These are phyloP conservation scores for Penicillium brasilianum DNA, from an alignment of 2,329 filamentous ascomycete species.

Conservation along the genomic window DNA sequence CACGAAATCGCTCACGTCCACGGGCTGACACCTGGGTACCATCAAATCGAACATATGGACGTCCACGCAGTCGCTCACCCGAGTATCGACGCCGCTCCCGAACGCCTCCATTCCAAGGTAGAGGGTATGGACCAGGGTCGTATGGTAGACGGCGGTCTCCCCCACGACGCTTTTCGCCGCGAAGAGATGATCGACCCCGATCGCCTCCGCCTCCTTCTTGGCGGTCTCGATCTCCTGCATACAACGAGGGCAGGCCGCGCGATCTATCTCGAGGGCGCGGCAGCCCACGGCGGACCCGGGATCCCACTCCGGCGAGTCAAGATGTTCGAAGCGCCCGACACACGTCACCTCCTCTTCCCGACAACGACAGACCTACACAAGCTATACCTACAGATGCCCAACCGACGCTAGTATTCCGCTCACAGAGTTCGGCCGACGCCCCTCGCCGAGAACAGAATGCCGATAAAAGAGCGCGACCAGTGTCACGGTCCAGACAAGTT, in stretches of 20 bases:
- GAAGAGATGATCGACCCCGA: conserved; percentile 45
- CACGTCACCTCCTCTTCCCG: conserved; percentile 38
- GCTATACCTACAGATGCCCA: conserved; percentile 33
- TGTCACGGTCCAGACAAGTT: conserved; percentile 50
- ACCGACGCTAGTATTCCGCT: conserved; percentile 50
- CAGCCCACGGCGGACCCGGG: conserved; percentile 42
- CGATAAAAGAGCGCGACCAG: conserved; percentile 58
- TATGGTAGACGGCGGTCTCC: conserved; percentile 45
- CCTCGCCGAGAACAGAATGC: conserved; percentile 55
- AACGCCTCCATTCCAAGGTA: conserved; percentile 45
- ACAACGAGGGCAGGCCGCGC: conserved; percentile 37
- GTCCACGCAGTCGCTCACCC: conserved; percentile 51
- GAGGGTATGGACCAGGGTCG: conserved; percentile 41
- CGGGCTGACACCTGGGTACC: conserved; percentile 52
- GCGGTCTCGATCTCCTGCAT: conserved; percentile 50
- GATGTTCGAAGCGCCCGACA: conserved; percentile 40
- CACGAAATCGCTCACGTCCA: conserved; percentile 46
- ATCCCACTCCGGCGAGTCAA: conserved; percentile 43
- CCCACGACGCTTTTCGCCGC: conserved; percentile 47
- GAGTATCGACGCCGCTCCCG: conserved; percentile 49
- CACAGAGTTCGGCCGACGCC: conserved; percentile 60
- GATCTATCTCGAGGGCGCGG: conserved; percentile 40
- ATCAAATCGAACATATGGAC: conserved; percentile 38
- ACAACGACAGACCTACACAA: conserved; percentile 36
- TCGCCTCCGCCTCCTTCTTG: conserved; percentile 46